Base-by-base conservation (phyloP, 306 rosid genomes). In the Begonia peltatifolia region DNA sequence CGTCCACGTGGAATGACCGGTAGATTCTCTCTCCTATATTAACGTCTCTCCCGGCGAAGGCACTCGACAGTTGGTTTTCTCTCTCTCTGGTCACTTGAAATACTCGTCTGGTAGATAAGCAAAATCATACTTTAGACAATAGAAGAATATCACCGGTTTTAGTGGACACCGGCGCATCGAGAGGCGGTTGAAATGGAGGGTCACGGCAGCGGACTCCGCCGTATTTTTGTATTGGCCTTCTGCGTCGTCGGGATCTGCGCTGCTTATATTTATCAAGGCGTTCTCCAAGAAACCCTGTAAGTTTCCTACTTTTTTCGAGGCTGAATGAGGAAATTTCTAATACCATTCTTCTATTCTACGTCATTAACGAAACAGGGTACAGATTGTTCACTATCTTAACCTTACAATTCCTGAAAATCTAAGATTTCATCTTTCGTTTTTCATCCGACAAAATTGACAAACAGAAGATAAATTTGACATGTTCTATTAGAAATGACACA, bases 221-320 rank as follows among this genome's bases (percentile, higher is more conserved):
- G 99, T 55, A 63, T 83, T 42, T 50, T 75, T 0, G 75, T 90
- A 3, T 77, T 90, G 46, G 92, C 78, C 54, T 86, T 90, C 54
- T 90, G 95, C 75, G 78, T 86, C 22, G 78, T 74, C 66, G 99
- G 99, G 20, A 90, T 90, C 56, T 90, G 99, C 95, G 68, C 92
- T 10, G 95, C 99, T 0, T 90, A 90, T 62, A 90, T 90, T 56
- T 90, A 86, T 67, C 99, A 90, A 69, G 99, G 99, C 49, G 57
- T 90, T 66, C 95, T 90, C 41, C 99, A 90, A 77, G 99, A 90
- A 77, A 83, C 83, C 12, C 74, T 90, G 99, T 90, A 54, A 71
- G 86, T 58, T 18, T 20, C 15, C 15, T 30, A 11, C 48, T 14
- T n/a, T 44, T 13, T 11, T 44, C 48, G 48, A 10, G 12, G 12